A percentile compares a stretch with the other conserved stretches of the same genome.
Conservation (phyloP, 805 yeast genomes). For the Clavispora santaluciae region DNA sequence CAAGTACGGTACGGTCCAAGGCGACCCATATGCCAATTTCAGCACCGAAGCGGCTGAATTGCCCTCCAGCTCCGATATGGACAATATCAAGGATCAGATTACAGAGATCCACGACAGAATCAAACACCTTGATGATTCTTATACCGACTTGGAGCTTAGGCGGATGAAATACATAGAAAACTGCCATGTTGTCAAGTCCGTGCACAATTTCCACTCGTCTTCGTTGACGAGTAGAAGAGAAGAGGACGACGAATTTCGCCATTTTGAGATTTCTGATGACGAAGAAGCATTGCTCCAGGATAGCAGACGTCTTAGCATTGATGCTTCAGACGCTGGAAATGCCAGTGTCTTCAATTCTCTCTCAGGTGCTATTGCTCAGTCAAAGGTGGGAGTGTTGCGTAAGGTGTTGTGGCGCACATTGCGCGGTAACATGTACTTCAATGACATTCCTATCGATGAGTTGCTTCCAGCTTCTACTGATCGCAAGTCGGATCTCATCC, state of each 20-base stretch:
- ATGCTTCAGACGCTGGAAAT: slow-evolving; percentile 14
- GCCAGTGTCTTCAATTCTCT: slow-evolving; percentile 27
- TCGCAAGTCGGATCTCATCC: slow-evolving; percentile 19
- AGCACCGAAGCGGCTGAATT: slow-evolving; percentile 47
- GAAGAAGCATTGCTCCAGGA: slow-evolving; percentile 24
- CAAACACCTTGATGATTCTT: slow-evolving; percentile 35
- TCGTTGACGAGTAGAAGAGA: slow-evolving; percentile 7
- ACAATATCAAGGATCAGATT: slow-evolving; percentile 24
- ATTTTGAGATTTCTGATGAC: slow-evolving; percentile 23
- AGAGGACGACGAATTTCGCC: slow-evolving; percentile 14
- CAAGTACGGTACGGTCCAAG: slow-evolving; percentile 24
- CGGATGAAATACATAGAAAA: slow-evolving; percentile 27
- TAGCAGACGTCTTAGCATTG: slow-evolving; percentile 21
- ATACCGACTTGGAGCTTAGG: slow-evolving; percentile 21
- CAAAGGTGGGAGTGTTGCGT: slow-evolving; percentile 33
- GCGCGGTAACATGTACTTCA: slow-evolving; percentile 39
- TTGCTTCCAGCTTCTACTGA: slow-evolving; percentile 10
- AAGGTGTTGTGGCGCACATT: slow-evolving; percentile 40
- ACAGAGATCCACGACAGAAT: slow-evolving; percentile 25
- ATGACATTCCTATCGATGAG: slow-evolving; percentile 31
- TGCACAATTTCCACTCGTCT: slow-evolving; percentile 31
- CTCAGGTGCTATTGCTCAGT: slow-evolving; percentile 32
- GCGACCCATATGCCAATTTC: slow-evolving; percentile 22
- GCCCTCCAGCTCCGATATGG: slow-evolving; percentile 33
- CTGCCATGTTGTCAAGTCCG: slow-evolving; percentile 28